Evolutionary conservation across 345 rosid species (phyloP).

Genomic region (Eucalyptus viminalis): DNA sequence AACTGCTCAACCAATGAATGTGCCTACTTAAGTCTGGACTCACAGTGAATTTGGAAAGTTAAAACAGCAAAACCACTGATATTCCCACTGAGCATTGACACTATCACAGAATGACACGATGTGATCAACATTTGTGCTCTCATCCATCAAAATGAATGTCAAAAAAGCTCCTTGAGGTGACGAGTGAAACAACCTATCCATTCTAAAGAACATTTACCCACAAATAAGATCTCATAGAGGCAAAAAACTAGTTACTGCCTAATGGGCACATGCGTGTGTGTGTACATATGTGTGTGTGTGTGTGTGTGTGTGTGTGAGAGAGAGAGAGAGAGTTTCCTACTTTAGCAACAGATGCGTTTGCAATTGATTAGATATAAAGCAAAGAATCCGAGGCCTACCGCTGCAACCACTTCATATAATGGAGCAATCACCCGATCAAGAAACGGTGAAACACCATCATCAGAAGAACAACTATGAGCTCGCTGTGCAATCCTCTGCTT

Average conservation of each 20-base stretch:
- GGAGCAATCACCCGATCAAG: conserved; percentile 80
- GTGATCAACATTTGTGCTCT: neutral
- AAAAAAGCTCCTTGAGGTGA: neutral
- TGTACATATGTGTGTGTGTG: no score
- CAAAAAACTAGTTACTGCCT: neutral
- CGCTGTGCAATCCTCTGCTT: conserved; percentile 62
- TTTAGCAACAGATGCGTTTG: neutral
- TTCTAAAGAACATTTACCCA: neutral
- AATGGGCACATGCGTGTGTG: neutral
- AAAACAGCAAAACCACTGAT: neutral
- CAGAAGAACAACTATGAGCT: conserved; percentile 70
- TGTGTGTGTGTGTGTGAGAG: neutral
- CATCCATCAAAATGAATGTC: neutral
- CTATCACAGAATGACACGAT: neutral
- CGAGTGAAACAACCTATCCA: neutral
- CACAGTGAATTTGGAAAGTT: neutral
- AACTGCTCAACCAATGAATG: neutral
- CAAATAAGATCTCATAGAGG: neutral
- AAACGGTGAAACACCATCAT: conserved; percentile 38
- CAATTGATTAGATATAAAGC: neutral
- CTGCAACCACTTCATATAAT: conserved; percentile 69
- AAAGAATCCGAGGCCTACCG: conserved; percentile 37
- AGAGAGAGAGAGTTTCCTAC: neutral
- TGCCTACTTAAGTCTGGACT: neutral
- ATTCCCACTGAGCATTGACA: neutral